A percentile compares a stretch with the other conserved stretches of the same genome.
phyloP scores from a whole-genome alignment of 2,329 filamentous ascomycete genomes.

The Penicillium sp. region DNA sequence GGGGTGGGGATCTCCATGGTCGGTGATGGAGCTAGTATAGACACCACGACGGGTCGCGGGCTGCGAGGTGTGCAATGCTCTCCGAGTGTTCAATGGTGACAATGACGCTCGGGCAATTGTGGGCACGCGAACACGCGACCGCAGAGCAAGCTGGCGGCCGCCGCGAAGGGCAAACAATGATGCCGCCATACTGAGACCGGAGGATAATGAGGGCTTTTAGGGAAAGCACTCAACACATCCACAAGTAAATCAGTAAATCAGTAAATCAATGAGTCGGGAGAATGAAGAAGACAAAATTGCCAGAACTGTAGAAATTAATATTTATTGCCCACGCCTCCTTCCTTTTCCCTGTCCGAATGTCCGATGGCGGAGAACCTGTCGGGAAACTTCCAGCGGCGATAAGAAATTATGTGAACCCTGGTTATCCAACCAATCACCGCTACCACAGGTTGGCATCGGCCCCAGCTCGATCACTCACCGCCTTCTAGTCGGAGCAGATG shows the following conservation, averaged over 20 bases:
- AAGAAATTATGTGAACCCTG: neutral
- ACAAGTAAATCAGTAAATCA: neutral
- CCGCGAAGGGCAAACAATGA: constrained; percentile 38
- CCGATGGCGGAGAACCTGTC: constrained; percentile 8
- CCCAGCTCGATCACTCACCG: neutral
- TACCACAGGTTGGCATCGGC: neutral
- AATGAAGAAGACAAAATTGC: constrained; percentile 7
- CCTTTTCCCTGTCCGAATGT: constrained; percentile 6
- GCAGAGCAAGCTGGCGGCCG: constrained; percentile 38
- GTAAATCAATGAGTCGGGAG: neutral
- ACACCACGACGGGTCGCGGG: constrained; percentile 51
- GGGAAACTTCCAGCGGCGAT: constrained; percentile 7
- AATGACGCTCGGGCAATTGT: constrained; percentile 26
- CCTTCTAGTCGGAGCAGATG: neutral
- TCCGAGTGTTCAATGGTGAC: constrained; percentile 32
- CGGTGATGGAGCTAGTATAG: constrained; percentile 86
- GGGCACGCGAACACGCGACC: constrained; percentile 30
- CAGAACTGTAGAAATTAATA: constrained; percentile 6
- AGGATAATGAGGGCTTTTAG: constrained; percentile 16
- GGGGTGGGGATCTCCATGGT: constrained; percentile 61
- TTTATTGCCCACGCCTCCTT: constrained; percentile 1
- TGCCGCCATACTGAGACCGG: constrained; percentile 31
- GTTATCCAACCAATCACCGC: neutral
- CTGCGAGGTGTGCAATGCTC: constrained; percentile 32
- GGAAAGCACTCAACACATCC: constrained; percentile 10